Evolutionary conservation across 2,329 filamentous ascomycete species (phyloP).

Genomic region (Microcyclospora pomicola): DNA sequence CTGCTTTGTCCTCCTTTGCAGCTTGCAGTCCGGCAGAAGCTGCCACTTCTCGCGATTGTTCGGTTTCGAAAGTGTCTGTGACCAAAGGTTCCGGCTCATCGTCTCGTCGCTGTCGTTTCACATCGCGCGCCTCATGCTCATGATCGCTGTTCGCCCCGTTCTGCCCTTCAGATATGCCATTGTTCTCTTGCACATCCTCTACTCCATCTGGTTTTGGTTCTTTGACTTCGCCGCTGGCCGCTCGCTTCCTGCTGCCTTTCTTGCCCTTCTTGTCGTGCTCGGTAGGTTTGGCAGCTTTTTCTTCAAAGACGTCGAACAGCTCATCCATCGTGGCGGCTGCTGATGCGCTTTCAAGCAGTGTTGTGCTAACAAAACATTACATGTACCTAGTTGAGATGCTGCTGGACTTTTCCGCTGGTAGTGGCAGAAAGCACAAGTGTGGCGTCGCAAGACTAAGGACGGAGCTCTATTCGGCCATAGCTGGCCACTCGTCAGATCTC

Average conservation of each 20-base stretch:
- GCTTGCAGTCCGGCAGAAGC: slow-evolving; percentile 56
- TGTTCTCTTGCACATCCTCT: slow-evolving; percentile 12
- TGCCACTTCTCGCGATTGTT: slow-evolving; percentile 80
- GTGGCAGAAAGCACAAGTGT: no score
- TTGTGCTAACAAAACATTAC: no score
- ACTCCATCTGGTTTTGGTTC: slow-evolving; percentile 5
- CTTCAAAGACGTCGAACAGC: slow-evolving; percentile 23
- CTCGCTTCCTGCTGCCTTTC: slow-evolving; percentile 60
- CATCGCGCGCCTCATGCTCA: slow-evolving; percentile 31
- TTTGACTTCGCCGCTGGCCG: slow-evolving; percentile 68
- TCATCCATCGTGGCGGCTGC: slow-evolving; percentile 12
- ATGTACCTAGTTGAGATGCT: no score
- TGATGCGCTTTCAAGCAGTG: no score
- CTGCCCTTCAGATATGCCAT: slow-evolving; percentile 23
- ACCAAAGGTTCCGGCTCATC: slow-evolving; percentile 65
- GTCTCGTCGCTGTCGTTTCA: slow-evolving; percentile 51
- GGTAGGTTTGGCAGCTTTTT: slow-evolving; percentile 11
- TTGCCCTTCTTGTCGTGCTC: slow-evolving; percentile 14
- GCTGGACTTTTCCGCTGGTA: no score
- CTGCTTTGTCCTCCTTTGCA: slow-evolving; percentile 50
- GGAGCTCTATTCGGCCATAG: no score
- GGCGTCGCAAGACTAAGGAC: no score
- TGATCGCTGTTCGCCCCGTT: slow-evolving; percentile 5
- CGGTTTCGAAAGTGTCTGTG: slow-evolving; percentile 88
- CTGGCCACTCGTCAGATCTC: no score